phyloP scores from a whole-genome alignment of 1,284 basidiomycete species.

The Naganishia cerealis region DNA sequence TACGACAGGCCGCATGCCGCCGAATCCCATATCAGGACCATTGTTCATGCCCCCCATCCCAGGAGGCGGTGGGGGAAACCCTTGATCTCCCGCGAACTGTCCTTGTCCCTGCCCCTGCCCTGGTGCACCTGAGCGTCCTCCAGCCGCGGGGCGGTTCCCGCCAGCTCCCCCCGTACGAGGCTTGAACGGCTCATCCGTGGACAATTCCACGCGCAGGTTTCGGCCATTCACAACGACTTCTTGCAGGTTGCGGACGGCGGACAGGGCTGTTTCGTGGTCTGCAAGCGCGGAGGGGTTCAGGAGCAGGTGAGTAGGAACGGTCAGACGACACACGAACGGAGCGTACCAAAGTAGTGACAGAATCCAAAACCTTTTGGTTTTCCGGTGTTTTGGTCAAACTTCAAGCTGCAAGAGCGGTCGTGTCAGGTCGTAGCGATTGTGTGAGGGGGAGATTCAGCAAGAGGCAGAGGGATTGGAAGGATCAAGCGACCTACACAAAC shows the following conservation, averaged over 20 bases:
- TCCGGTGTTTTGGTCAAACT: constrained; percentile 92
- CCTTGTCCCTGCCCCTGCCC: constrained; percentile 54
- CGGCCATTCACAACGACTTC: constrained; percentile 77
- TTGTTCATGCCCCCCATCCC: constrained; percentile 11
- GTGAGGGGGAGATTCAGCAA: neutral
- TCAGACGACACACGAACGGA: constrained; percentile 37
- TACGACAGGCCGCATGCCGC: constrained; percentile 1
- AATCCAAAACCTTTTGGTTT: constrained; percentile 97
- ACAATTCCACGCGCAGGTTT: constrained; percentile 76
- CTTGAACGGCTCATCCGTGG: constrained; percentile 59
- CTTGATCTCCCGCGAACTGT: constrained; percentile 45
- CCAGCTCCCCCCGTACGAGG: constrained; percentile 62
- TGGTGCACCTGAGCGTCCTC: constrained; percentile 59
- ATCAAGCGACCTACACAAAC: constrained; percentile 49
- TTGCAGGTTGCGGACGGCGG: constrained; percentile 82
- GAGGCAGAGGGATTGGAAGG: neutral
- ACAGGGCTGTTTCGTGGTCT: constrained; percentile 89
- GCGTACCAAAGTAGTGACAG: constrained; percentile 89
- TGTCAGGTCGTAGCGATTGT: neutral
- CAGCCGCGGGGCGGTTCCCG: constrained; percentile 57
- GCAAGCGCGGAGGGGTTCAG: constrained; percentile 28
- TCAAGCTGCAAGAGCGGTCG: constrained; percentile 63
- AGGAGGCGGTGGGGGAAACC: constrained; percentile 23
- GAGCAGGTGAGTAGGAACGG: neutral
- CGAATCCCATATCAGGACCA: constrained; percentile 27